Evolutionary conservation across 495 filamentous ascomycete species (phyloP).

Genomic region (Lasiosphaeris hirsuta): DNA sequence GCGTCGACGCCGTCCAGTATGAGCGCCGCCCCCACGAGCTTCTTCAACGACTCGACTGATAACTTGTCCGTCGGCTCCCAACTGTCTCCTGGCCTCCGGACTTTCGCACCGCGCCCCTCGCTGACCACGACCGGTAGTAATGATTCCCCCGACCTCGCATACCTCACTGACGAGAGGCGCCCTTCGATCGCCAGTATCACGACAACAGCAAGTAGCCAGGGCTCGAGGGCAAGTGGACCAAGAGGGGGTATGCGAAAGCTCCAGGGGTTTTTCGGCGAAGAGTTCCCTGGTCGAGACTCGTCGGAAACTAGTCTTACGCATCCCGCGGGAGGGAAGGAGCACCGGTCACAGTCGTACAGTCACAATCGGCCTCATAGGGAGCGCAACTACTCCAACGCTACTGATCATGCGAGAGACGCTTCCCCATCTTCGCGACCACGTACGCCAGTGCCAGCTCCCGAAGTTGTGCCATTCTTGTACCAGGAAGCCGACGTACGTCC

Average conservation of each 20-base stretch:
- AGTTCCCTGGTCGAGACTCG: conserved; percentile 64
- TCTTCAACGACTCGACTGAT: conserved; percentile 66
- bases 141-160: conserved; percentile 65
- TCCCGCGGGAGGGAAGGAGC: conserved; percentile 48
- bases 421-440: conserved; percentile 72
- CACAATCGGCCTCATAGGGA: conserved; percentile 57
- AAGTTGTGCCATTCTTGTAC: conserved; percentile 93
- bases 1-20: conserved; percentile 28
- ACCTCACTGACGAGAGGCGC: conserved; percentile 70
- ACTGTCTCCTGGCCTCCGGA: conserved; percentile 65
- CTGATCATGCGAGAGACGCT: conserved; percentile 55
- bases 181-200: conserved; percentile 84
- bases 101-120: conserved; percentile 54
- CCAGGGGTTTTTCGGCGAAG: conserved; percentile 85
- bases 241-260: conserved; percentile 68
- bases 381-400: conserved; percentile 73
- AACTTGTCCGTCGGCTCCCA: conserved; percentile 55
- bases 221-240: conserved; percentile 73
- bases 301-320: conserved; percentile 69
- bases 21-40: conserved; percentile 42
- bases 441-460: conserved; percentile 83
- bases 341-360: conserved; percentile 55
- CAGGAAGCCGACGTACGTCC: conserved; percentile 75
- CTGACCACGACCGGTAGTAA: conserved; percentile 48
- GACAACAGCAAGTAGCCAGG: conserved; percentile 84